Base-by-base conservation (phyloP, 192 early-diverging fungal genomes). In the Linnemannia zychae region DNA sequence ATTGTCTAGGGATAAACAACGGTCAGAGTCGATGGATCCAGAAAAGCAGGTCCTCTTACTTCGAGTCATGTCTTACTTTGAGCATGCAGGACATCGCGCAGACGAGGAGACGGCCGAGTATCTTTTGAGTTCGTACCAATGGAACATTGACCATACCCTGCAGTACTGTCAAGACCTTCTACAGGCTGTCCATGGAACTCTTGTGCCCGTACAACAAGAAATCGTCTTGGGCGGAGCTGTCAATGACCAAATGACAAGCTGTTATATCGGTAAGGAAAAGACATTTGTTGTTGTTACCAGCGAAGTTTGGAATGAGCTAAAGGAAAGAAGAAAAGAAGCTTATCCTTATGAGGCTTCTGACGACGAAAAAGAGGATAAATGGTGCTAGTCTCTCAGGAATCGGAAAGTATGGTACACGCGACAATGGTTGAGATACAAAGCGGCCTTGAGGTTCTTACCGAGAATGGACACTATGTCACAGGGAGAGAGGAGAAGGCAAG, bases 191-290 rank as follows among this genome's bases (percentile, higher is more conserved):
- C 83, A 85, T 11, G 83, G 83, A 5, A 67, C 83, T 20, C 77
- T 85, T 12, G 37, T 75, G 9, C 77, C 77, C 48, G 74, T 87
- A 24, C 81, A 78, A 28, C 80, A 80, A 37, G 73, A 81, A 18
- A 69, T 47, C 16, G 49, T 33, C 13, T 74, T 92, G 67, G 52
- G 86, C 20, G 94, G 94, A 4, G 88, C 89, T 13, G 93, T 91
- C 53, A 95, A 95, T 74, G 91, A 93, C 28, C 80, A 87, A 24
- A 84, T 86, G 36, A 94, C 92, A 16, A 90, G 89, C 22, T 95
- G 94, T 79, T 95, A 95, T 74, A 93, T 95, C 57, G 90, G 89
- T 90, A 88, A 67, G 50, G 0, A n/a, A 17, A 52, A 48, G 36
- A 72, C n/a, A 1, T 50, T 33, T 34, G 38, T 28, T 47, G 22